Evolutionary conservation across 495 filamentous ascomycete genomes (phyloP).

Genomic region (Penicillium silybi): DNA sequence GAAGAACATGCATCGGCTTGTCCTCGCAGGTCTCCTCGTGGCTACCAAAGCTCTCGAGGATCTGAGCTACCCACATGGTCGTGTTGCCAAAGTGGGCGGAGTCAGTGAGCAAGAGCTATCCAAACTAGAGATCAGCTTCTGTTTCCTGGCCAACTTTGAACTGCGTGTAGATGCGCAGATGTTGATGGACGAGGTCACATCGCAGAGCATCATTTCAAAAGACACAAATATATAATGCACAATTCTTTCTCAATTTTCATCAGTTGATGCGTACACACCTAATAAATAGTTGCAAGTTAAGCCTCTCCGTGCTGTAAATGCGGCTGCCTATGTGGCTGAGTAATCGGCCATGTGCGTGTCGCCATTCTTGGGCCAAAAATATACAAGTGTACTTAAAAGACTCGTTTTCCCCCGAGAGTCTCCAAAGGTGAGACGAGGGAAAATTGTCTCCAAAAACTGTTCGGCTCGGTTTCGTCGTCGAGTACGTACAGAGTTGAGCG

Average conservation of each 20-base stretch:
- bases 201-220: neutral
- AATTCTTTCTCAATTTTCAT: too few species aligned
- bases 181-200: slow-evolving; percentile 43
- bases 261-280: too few species aligned
- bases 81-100: slow-evolving; percentile 85
- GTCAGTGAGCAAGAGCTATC: slow-evolving; percentile 76
- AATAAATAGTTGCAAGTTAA: neutral
- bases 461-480: neutral
- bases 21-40: slow-evolving; percentile 78
- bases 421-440: neutral
- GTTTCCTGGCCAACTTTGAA: slow-evolving; percentile 79
- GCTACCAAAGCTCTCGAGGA: slow-evolving; percentile 94
- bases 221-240: neutral
- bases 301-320: slow-evolving; percentile 1
- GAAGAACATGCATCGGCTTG: slow-evolving; percentile 80
- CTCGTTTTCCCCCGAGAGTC: too few species aligned
- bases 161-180: slow-evolving; percentile 64
- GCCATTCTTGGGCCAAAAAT: neutral
- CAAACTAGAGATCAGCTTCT: slow-evolving; percentile 85
- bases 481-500: neutral
- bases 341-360: slow-evolving; percentile 6
- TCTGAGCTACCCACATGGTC: slow-evolving; percentile 74
- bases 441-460: neutral
- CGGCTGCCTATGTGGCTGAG: slow-evolving; percentile 20
- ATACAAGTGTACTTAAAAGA: neutral